Evolutionary conservation across 768 basidiomycete species (phyloP).

Genomic region (Gloeopeniophorella convolvens): DNA sequence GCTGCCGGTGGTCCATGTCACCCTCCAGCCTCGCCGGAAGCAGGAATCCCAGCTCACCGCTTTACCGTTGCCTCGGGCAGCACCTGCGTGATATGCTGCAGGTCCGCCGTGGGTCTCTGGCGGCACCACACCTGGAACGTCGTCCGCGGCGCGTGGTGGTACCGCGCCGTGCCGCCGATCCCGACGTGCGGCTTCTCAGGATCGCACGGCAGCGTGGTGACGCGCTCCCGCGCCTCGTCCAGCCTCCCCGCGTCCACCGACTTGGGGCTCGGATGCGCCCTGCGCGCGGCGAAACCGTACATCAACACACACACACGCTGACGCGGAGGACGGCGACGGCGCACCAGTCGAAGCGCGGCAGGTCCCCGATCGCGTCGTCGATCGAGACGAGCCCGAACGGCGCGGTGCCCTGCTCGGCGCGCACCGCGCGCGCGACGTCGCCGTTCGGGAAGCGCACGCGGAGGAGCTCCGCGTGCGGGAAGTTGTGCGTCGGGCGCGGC

Average conservation of each 20-base stretch:
- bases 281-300: neutral
- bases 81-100: conserved; percentile 64
- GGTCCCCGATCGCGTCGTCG: conserved; percentile 67
- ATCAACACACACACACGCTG: too few relatives aligned
- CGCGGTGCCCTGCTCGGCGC: conserved; percentile 42
- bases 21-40: too few relatives aligned
- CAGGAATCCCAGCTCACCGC: conserved; percentile 35
- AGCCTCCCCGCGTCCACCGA: conserved; percentile 27
- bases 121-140: conserved; percentile 45
- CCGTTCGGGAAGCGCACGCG: conserved; percentile 45
- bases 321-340: too few relatives aligned
- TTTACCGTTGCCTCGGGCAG: conserved; percentile 47
- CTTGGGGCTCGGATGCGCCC: conserved; percentile 19
- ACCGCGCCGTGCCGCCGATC: conserved; percentile 25
- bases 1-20: conserved; percentile 33
- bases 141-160: conserved; percentile 33
- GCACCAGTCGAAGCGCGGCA: conserved; percentile 71
- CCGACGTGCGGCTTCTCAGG: conserved; percentile 33
- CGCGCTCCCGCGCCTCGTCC: conserved; percentile 5
- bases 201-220: conserved; percentile 32
- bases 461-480: conserved; percentile 35
- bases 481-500: conserved; percentile 40
- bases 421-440: conserved; percentile 37
- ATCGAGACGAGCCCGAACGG: conserved; percentile 47
- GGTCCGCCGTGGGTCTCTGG: conserved; percentile 35